Evolutionary conservation across 805 yeast genomes (phyloP).

Genomic region (Candida chilensis): DNA sequence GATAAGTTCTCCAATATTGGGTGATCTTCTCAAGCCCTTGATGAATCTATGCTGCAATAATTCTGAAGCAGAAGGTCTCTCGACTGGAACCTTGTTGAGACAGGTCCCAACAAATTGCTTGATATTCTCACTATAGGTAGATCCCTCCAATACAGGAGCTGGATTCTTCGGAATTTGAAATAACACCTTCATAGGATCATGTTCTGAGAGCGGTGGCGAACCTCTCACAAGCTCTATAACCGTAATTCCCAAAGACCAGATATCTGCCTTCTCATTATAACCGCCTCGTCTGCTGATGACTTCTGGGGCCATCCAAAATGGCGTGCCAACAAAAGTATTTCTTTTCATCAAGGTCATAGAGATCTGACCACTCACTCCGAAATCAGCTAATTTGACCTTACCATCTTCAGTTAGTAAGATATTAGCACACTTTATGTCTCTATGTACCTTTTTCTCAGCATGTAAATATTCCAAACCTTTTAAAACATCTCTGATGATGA

Average conservation of each 20-base stretch:
- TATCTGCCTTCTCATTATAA: slow-evolving; percentile 81
- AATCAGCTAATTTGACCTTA: slow-evolving; percentile 76
- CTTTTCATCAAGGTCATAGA: slow-evolving; percentile 39
- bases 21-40: slow-evolving; percentile 20
- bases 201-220: slow-evolving; percentile 65
- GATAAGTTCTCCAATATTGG: slow-evolving; percentile 25
- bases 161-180: slow-evolving; percentile 56
- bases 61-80: slow-evolving; percentile 52
- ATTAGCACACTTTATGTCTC: slow-evolving; percentile 90
- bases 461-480: slow-evolving; percentile 75
- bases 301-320: slow-evolving; percentile 99
- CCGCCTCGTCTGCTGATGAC: slow-evolving; percentile 57
- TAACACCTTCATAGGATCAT: slow-evolving; percentile 72
- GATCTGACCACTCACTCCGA: slow-evolving; percentile 87
- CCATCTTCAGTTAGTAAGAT: slow-evolving; percentile 66
- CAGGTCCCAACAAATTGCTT: slow-evolving; percentile 61
- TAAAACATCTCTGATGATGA: slow-evolving; percentile 54
- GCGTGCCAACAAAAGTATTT: slow-evolving; percentile 88
- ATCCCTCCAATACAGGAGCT: slow-evolving; percentile 50
- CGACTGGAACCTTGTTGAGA: slow-evolving; percentile 53
- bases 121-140: slow-evolving; percentile 36
- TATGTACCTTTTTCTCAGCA: slow-evolving; percentile 64
- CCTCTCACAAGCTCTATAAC: slow-evolving; percentile 81
- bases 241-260: slow-evolving; percentile 95
- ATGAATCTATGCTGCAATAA: slow-evolving; percentile 50